phyloP scores from a whole-genome alignment of 1,284 basidiomycete genomes.

The Microbotryum silenes-acaulis region DNA sequence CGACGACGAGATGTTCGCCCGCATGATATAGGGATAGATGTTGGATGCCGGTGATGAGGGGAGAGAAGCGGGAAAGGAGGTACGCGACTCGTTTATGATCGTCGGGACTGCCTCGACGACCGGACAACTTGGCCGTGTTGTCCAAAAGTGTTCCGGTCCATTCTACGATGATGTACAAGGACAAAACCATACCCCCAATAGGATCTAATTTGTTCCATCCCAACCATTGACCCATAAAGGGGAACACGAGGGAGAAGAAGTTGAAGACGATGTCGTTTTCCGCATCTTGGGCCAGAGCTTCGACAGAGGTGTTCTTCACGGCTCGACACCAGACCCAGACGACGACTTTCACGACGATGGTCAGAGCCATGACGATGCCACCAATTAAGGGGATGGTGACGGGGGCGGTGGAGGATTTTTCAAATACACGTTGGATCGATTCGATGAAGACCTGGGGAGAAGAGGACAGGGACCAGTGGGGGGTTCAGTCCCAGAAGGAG shows the following conservation, averaged over 20 bases:
- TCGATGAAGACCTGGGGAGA: constrained; percentile 45
- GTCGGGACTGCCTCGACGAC: constrained; percentile 29
- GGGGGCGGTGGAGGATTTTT: constrained; percentile 34
- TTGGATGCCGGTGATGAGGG: constrained; percentile 35
- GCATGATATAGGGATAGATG: constrained; percentile 35
- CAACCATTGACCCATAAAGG: constrained; percentile 41
- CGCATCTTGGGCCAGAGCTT: constrained; percentile 40
- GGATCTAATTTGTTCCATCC: constrained; percentile 44
- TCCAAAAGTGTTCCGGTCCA: constrained; percentile 44
- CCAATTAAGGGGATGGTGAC: constrained; percentile 36
- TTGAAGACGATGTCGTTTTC: constrained; percentile 46
- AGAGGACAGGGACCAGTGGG: constrained; percentile 3
- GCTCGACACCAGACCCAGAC: constrained; percentile 45
- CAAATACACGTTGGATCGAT: constrained; percentile 43
- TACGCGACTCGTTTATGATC: constrained; percentile 44
- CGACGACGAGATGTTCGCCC: constrained; percentile 41
- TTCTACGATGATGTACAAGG: constrained; percentile 44
- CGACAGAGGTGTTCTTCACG: constrained; percentile 41
- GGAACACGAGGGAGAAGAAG: constrained; percentile 50
- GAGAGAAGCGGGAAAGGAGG: constrained; percentile 43
- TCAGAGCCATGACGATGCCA: constrained; percentile 47
- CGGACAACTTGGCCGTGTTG: constrained; percentile 44
- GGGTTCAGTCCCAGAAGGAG: too few species aligned
- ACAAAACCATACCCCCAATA: constrained; percentile 46
- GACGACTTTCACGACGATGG: constrained; percentile 48